Conservation (phyloP, 139 green algal genomes). For the Gonium pectorale region DNA sequence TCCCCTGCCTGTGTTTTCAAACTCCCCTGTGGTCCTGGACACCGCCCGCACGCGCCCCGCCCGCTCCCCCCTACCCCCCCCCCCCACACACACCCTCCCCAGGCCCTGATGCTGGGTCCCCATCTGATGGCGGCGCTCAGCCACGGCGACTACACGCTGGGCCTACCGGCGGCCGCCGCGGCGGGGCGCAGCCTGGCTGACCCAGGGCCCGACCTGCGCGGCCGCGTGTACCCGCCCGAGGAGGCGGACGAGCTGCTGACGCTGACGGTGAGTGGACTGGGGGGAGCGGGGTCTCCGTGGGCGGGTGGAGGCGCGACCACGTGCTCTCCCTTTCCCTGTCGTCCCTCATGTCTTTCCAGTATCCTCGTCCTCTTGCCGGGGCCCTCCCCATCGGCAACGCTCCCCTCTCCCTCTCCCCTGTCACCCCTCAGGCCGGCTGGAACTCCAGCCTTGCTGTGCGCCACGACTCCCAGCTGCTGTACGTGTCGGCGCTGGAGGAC, state of each 20-base stretch:
- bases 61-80: too few relatives aligned
- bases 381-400: too few relatives aligned
- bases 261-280: background rate
- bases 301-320: too few relatives aligned
- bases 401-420: too few relatives aligned
- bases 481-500: constrained; percentile 35
- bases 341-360: background rate
- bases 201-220: background rate
- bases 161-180: background rate
- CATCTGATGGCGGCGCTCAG: constrained; percentile 31
- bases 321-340: background rate
- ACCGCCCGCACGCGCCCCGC: too few relatives aligned
- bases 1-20: too few relatives aligned
- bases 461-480: constrained; percentile 23
- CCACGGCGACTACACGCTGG: constrained; percentile 3
- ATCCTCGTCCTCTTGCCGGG: too few relatives aligned
- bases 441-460: constrained; percentile 32
- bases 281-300: background rate
- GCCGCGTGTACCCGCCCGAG: constrained; percentile 18
- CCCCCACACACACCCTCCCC: too few relatives aligned
- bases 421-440: constrained; percentile 26
- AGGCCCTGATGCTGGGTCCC: constrained; percentile 36
- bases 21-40: too few relatives aligned
- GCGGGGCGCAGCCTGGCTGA: background rate
- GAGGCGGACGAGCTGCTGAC: constrained; percentile 41